These are phyloP conservation scores for Phanerochaete carnosa DNA, from an alignment of 768 basidiomycete species.

Conservation along the genomic window DNA sequence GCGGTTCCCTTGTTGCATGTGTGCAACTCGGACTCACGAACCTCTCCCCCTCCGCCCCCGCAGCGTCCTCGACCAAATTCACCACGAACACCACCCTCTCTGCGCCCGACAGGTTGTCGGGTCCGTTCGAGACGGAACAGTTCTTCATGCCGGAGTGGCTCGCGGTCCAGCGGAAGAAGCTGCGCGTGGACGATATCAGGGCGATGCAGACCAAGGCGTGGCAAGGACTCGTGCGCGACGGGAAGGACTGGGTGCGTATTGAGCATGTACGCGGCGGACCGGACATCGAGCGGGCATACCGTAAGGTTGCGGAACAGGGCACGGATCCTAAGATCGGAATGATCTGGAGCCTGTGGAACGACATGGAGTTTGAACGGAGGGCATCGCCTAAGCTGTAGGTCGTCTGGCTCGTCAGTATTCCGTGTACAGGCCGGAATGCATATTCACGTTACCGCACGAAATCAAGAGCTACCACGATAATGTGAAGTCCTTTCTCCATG, in stretches of 20 bases:
- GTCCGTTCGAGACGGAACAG: constrained; percentile 32
- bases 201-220: constrained; percentile 52
- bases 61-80: constrained; percentile 24
- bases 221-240: constrained; percentile 56
- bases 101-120: constrained; percentile 1
- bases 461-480: too few species aligned
- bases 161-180: constrained; percentile 45
- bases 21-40: constrained; percentile 57
- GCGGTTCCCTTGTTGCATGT: constrained; percentile 29
- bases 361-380: constrained; percentile 4
- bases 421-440: too few species aligned
- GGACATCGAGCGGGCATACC: constrained; percentile 48
- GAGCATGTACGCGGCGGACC: constrained; percentile 45
- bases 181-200: constrained; percentile 45
- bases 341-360: constrained; percentile 69
- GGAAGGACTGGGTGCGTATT: constrained; percentile 51
- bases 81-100: constrained; percentile 34
- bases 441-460: too few species aligned
- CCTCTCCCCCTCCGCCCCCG: constrained; percentile 41
- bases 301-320: constrained; percentile 39
- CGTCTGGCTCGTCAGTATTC: too few species aligned
- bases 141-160: constrained; percentile 78
- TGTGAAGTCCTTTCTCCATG: background rate
- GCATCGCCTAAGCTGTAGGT: constrained; percentile 7
- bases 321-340: constrained; percentile 54